These are phyloP conservation scores for Trametes meyenii DNA, from an alignment of 768 basidiomycete species.

Conservation along the genomic window DNA sequence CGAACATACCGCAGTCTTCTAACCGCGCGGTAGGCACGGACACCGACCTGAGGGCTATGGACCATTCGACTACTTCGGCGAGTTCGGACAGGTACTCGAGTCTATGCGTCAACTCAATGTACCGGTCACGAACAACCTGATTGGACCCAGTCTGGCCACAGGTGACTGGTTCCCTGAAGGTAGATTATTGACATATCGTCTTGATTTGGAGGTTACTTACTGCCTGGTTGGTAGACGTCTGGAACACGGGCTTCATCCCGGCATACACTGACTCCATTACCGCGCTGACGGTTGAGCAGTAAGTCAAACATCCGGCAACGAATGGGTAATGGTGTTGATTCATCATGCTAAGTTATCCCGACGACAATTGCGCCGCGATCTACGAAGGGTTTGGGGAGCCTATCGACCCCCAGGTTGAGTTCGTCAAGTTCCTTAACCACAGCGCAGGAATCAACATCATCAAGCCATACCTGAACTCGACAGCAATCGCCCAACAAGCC, in stretches of 20 bases:
- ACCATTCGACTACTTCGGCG: conserved; percentile 36
- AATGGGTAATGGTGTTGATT: background rate
- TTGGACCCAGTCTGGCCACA: conserved; percentile 36
- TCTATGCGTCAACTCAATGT: conserved; percentile 30
- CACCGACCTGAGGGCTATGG: conserved; percentile 39
- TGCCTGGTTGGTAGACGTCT: conserved; percentile 26
- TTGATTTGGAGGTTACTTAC: background rate
- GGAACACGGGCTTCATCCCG: conserved; percentile 36
- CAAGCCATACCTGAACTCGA: conserved; percentile 40
- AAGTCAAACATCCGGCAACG: background rate
- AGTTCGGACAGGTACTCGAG: conserved; percentile 32
- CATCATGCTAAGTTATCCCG: conserved; percentile 37
- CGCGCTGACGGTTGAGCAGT: conserved; percentile 46
- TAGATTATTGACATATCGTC: background rate
- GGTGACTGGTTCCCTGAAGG: conserved; percentile 37
- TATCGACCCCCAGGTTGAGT: conserved; percentile 41
- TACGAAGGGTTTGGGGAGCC: conserved; percentile 31
- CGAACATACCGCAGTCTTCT: background rate
- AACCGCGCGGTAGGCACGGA: conserved; percentile 33
- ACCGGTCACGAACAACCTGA: conserved; percentile 33
- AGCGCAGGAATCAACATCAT: conserved; percentile 39
- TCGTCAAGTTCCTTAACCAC: conserved; percentile 50
- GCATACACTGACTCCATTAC: conserved; percentile 38
- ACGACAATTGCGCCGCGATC: conserved; percentile 37
- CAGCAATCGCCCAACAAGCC: conserved; percentile 35